Conservation (phyloP, 2,329 filamentous ascomycete species). For the Metarhizium brunneum region DNA sequence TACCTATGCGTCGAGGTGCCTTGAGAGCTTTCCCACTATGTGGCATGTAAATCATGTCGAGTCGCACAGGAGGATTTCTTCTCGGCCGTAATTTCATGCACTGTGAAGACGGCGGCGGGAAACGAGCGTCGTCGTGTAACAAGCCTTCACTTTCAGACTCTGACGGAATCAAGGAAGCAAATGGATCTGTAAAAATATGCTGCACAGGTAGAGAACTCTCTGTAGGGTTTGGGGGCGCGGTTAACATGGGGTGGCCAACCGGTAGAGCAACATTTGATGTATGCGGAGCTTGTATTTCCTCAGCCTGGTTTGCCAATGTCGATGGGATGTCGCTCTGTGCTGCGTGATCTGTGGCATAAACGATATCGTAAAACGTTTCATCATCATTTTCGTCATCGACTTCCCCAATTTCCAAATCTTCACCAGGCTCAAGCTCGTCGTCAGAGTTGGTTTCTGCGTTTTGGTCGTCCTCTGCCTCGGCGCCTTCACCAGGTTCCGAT, state of each 20-base stretch:
- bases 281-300: background rate
- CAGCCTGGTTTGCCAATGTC: background rate
- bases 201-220: background rate
- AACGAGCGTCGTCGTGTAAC: background rate
- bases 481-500: background rate
- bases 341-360: background rate
- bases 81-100: conserved; percentile 1
- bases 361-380: background rate
- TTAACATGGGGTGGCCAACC: background rate
- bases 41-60: conserved; percentile 27
- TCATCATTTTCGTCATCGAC: conserved; percentile 2
- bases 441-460: background rate
- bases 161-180: background rate
- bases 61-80: background rate
- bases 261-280: background rate
- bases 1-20: conserved; percentile 8
- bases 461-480: conserved; percentile 1
- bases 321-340: background rate
- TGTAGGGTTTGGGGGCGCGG: background rate
- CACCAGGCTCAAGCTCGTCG: conserved; percentile 1
- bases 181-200: background rate
- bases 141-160: background rate
- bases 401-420: conserved; percentile 2
- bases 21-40: conserved; percentile 17
- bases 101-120: background rate